phyloP scores from a whole-genome alignment of 2,329 filamentous ascomycete genomes.

The Lachnellula hyalina region DNA sequence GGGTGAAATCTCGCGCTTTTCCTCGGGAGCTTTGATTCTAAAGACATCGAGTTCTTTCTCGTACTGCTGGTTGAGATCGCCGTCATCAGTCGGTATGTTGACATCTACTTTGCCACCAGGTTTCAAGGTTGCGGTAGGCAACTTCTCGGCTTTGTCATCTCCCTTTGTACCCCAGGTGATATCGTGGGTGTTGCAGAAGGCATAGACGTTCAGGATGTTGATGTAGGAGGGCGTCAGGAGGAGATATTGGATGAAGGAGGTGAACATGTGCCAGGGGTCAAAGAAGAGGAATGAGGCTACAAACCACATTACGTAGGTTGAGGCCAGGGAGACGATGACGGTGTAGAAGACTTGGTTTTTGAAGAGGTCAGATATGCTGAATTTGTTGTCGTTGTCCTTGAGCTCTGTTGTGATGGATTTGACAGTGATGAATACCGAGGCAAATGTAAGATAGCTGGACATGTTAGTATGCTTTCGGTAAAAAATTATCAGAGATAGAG shows the following conservation, averaged over 20 bases:
- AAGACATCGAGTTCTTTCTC: constrained; percentile 77
- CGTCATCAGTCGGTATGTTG: constrained; percentile 78
- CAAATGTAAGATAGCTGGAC: constrained; percentile 79
- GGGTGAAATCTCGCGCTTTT: constrained; percentile 55
- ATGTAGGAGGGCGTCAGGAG: constrained; percentile 94
- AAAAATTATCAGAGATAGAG: not conserved
- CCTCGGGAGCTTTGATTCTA: constrained; percentile 65
- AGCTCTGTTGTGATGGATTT: constrained; percentile 73
- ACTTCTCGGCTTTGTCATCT: constrained; percentile 89
- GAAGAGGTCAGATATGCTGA: constrained; percentile 70
- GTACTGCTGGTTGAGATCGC: constrained; percentile 92
- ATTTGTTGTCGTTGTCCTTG: constrained; percentile 46
- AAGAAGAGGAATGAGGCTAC: constrained; percentile 89
- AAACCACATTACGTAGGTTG: constrained; percentile 91
- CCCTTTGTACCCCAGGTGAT: constrained; percentile 98
- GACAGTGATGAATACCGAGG: constrained; percentile 90
- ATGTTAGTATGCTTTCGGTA: not conserved
- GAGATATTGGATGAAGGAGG: constrained; percentile 91
- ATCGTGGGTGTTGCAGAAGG: constrained; percentile 97
- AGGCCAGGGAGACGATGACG: constrained; percentile 84
- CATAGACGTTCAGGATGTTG: constrained; percentile 98
- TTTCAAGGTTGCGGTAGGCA: constrained; percentile 83
- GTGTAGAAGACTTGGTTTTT: constrained; percentile 88
- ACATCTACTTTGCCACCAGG: constrained; percentile 95
- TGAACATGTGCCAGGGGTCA: constrained; percentile 99